A percentile compares a stretch with the other conserved stretches of the same genome.
phyloP scores from a whole-genome alignment of 2,329 filamentous ascomycete genomes.

The Pezicula neosporulosa region DNA sequence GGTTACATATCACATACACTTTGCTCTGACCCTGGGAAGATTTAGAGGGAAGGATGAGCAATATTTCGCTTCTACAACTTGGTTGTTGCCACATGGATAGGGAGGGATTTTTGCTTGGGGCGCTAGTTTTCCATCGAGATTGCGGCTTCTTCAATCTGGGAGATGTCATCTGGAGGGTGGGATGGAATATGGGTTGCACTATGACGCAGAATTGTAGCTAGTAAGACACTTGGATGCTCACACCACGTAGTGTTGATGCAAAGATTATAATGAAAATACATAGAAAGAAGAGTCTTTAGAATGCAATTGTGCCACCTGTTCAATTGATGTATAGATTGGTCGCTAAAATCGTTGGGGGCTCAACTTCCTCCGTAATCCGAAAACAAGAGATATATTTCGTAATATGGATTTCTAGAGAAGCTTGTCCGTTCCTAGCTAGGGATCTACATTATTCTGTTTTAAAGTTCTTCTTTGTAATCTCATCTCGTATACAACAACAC shows the following conservation, averaged over 20 bases:
- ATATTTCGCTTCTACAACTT: constrained; percentile 7
- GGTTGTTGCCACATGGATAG: not conserved
- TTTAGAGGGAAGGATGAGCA: constrained; percentile 4
- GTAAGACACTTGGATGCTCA: constrained; percentile 6
- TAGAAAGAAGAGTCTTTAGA: constrained; percentile 2
- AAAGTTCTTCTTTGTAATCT: too few relatives aligned
- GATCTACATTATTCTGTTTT: too few relatives aligned
- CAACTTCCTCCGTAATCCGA: too few relatives aligned
- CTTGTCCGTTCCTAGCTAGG: too few relatives aligned
- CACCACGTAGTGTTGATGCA: constrained; percentile 5
- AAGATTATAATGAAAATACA: constrained; percentile 13
- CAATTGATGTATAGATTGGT: too few relatives aligned
- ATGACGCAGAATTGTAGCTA: constrained; percentile 2
- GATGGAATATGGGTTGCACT: not conserved
- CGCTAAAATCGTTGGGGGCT: too few relatives aligned
- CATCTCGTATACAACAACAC: too few relatives aligned
- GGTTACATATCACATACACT: constrained; percentile 2
- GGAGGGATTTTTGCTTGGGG: constrained; percentile 2
- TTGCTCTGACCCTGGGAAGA: constrained; percentile 1
- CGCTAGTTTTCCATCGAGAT: not conserved
- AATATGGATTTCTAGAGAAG: too few relatives aligned
- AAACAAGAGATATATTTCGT: too few relatives aligned
- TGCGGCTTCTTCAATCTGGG: not conserved
- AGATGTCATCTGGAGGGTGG: not conserved
- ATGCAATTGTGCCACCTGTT: too few relatives aligned